phyloP scores from a whole-genome alignment of 2,329 filamentous ascomycete species.

The Volutella citrinella region DNA sequence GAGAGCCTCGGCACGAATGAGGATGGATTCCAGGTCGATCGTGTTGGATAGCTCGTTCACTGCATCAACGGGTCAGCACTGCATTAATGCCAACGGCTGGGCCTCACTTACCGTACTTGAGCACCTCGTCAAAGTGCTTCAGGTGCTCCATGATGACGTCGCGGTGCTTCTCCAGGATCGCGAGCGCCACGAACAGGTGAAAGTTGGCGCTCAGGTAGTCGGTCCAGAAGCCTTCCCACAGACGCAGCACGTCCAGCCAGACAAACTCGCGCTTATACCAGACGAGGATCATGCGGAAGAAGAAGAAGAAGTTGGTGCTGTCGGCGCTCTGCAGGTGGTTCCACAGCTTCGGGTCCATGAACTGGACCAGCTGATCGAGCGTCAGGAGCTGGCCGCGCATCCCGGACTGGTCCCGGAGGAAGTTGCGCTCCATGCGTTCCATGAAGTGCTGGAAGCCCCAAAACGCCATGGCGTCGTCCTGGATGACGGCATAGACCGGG shows the following conservation, averaged over 20 bases:
- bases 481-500: slow-evolving; percentile 93
- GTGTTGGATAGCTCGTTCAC: slow-evolving; percentile 94
- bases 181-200: slow-evolving; percentile 89
- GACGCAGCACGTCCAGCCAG: slow-evolving; percentile 78
- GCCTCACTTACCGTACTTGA: slow-evolving; percentile 78
- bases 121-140: slow-evolving; percentile 90
- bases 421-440: slow-evolving; percentile 97
- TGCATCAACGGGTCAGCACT: too few species aligned
- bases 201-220: slow-evolving; percentile 87
- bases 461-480: slow-evolving; percentile 95
- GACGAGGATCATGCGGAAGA: slow-evolving; percentile 97
- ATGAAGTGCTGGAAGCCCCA: slow-evolving; percentile 97
- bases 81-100: too few species aligned
- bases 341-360: slow-evolving; percentile 95
- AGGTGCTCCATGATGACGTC: slow-evolving; percentile 95
- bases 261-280: slow-evolving; percentile 98
- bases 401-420: slow-evolving; percentile 89
- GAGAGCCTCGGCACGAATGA: slow-evolving; percentile 83
- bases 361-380: slow-evolving; percentile 90
- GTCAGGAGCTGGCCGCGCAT: slow-evolving; percentile 91
- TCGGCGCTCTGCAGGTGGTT: slow-evolving; percentile 85
- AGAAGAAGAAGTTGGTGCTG: slow-evolving; percentile 99
- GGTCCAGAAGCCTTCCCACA: slow-evolving; percentile 96
- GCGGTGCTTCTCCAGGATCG: slow-evolving; percentile 93
- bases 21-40: slow-evolving; percentile 83